Evolutionary conservation across 257 asterid genomes (phyloP).

Genomic region (Nemophila menziesii): DNA sequence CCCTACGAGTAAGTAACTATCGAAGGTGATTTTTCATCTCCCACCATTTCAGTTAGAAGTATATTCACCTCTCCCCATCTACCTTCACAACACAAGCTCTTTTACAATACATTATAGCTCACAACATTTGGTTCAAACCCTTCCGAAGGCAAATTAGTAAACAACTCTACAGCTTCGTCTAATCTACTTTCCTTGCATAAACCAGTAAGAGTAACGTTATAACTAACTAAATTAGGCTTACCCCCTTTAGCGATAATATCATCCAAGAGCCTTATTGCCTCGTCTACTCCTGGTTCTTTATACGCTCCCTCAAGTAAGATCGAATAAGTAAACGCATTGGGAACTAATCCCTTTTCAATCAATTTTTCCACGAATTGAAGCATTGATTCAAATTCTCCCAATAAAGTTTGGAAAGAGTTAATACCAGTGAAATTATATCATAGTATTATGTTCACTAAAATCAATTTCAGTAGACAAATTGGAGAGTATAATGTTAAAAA

Average conservation of each 20-base stretch:
- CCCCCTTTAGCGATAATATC: slow-evolving; percentile 62
- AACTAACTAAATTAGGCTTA: slow-evolving; percentile 65
- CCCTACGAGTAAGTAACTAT: slow-evolving; percentile 64
- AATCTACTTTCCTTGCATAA: too few relatives aligned
- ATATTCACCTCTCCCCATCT: slow-evolving; percentile 75
- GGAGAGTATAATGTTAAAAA: too few relatives aligned
- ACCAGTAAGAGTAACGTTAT: slow-evolving; percentile 67
- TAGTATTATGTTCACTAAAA: too few relatives aligned
- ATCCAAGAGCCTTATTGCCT: slow-evolving; percentile 59
- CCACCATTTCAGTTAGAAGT: slow-evolving; percentile 67
- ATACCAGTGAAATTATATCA: too few relatives aligned
- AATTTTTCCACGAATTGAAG: slow-evolving; percentile 50
- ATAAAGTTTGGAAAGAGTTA: too few relatives aligned
- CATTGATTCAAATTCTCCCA: slow-evolving; percentile 49
- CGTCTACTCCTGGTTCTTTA: slow-evolving; percentile 69
- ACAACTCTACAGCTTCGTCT: too few relatives aligned
- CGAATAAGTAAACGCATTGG: slow-evolving; percentile 73
- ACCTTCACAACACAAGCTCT: slow-evolving; percentile 60
- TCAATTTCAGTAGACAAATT: too few relatives aligned
- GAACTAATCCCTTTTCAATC: slow-evolving; percentile 63
- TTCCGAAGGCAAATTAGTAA: slow-evolving; percentile 48
- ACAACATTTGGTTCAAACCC: slow-evolving; percentile 75
- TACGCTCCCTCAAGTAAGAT: slow-evolving; percentile 82
- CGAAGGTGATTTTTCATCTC: slow-evolving; percentile 53
- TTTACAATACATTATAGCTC: slow-evolving; percentile 71